Evolutionary conservation across 1,284 basidiomycete genomes (phyloP).

Genomic region (Coriolopsis trogii): DNA sequence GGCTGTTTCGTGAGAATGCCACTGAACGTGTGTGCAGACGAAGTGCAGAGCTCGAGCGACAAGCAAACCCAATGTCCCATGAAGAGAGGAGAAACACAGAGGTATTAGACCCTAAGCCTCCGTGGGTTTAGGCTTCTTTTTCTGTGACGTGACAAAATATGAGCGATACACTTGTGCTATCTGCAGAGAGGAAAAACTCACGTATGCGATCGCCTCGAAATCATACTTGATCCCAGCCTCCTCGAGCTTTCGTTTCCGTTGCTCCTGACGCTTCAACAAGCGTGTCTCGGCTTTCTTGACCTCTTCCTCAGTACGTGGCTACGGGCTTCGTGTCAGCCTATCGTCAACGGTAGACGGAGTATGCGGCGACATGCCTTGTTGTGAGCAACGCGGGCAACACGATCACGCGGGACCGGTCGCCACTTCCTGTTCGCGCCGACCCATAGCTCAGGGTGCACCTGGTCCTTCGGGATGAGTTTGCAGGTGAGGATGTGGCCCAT

Average conservation of each 20-base stretch:
- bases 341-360: constrained; percentile 3
- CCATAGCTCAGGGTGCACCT: constrained; percentile 95
- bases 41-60: no score
- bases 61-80: no score
- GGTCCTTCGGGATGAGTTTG: constrained; percentile 82
- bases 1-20: no score
- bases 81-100: background rate
- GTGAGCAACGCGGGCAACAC: constrained; percentile 73
- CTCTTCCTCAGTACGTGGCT: constrained; percentile 80
- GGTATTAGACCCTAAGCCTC: constrained; percentile 16
- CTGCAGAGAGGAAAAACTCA: constrained; percentile 38
- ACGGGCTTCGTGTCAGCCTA: constrained; percentile 8
- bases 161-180: constrained; percentile 1
- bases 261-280: constrained; percentile 77
- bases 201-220: constrained; percentile 75
- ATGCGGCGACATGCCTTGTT: constrained; percentile 67
- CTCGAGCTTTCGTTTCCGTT: constrained; percentile 80
- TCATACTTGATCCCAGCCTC: constrained; percentile 90
- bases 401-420: constrained; percentile 74
- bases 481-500: constrained; percentile 93
- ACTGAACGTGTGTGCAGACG: no score
- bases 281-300: constrained; percentile 70
- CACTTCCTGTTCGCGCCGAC: constrained; percentile 95
- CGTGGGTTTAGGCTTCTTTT: constrained; percentile 31
- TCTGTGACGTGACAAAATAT: constrained; percentile 21